Base-by-base conservation (phyloP, 139 green algal species). In the Nannochloris sp. region DNA sequence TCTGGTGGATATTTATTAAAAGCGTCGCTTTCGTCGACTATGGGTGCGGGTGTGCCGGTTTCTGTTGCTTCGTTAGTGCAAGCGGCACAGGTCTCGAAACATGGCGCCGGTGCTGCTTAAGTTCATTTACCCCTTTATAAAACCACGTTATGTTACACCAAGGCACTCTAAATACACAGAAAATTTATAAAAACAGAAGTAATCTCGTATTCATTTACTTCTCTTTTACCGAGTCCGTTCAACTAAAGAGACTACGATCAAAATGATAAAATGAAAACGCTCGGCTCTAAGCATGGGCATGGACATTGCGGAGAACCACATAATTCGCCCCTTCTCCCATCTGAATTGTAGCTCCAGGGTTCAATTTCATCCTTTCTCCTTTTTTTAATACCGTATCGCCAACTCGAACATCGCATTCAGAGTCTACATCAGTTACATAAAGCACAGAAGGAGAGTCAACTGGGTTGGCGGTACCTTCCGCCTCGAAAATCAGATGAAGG, bases 31-130 rank as follows among this genome's bases (percentile, higher is more conserved):
- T 64, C 63, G 34, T 77, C 59, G 14, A 89, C 73, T 29, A 89
- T 90, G 79, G 85, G 85, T 6, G 25, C 12, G 0, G 67, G 75
- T 33, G 67, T 88, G n/a, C 76, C 74, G 12, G 71, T 90, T 4
- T 72, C 71, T 5, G 25, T 89, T 13, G 15, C 70, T 6, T 68
- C 45, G 12, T 54, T 88, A 15, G 37, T 70, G 32, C 30, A 38
- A 12, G 70, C 70, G 6, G 70, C 71, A 30, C 67, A 77, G 61
- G 32, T 1, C 9, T 19, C 9, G 37, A 45, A 45, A 12, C 12
- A 45, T 9, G 37, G n/a, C n/a, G 6, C 15, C 14, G n/a, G n/a
- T n/a, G n/a, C n/a, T n/a, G n/a, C n/a, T n/a, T n/a, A n/a, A n/a
- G n/a, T n/a, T n/a, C n/a, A n/a, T n/a, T n/a, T n/a, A n/a, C n/a